phyloP scores from a whole-genome alignment of 2,329 filamentous ascomycete genomes.

The Xylariaceae sp. region DNA sequence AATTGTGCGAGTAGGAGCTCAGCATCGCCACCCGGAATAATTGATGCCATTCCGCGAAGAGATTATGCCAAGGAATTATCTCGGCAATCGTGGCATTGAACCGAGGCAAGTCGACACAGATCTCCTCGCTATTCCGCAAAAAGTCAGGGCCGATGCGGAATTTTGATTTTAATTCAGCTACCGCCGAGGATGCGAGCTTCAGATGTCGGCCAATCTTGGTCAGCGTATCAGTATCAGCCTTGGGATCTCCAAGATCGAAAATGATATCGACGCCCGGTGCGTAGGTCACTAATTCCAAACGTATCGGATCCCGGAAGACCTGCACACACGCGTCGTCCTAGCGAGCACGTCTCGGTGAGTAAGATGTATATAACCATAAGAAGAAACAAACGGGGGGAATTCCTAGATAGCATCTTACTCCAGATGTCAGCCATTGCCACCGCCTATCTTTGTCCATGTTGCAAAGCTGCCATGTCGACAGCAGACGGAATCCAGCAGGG shows the following conservation, averaged over 20 bases:
- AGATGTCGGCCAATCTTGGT: neutral
- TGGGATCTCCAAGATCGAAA: neutral
- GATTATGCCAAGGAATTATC: neutral
- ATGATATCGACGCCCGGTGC: neutral
- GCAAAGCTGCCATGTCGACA: neutral
- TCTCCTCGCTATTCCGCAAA: neutral
- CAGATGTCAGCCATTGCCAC: neutral
- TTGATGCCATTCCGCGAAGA: neutral
- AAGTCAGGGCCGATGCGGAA: neutral
- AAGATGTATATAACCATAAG: neutral
- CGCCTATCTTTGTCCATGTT: neutral
- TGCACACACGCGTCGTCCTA: neutral
- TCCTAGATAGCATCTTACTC: neutral
- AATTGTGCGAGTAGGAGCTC: too few species aligned
- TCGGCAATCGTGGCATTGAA: neutral
- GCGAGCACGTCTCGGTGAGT: neutral
- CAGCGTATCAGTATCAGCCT: neutral
- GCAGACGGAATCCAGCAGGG: neutral
- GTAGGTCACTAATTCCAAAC: neutral
- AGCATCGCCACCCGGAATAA: neutral
- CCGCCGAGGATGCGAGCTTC: neutral
- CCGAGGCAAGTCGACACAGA: neutral
- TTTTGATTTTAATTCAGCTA: neutral
- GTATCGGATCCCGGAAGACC: neutral
- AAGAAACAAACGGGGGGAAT: neutral